A percentile compares a stretch with the other conserved stretches of the same genome.
Evolutionary conservation across 2,329 filamentous ascomycete genomes (phyloP).

Genomic region (Clonostachys rosea): DNA sequence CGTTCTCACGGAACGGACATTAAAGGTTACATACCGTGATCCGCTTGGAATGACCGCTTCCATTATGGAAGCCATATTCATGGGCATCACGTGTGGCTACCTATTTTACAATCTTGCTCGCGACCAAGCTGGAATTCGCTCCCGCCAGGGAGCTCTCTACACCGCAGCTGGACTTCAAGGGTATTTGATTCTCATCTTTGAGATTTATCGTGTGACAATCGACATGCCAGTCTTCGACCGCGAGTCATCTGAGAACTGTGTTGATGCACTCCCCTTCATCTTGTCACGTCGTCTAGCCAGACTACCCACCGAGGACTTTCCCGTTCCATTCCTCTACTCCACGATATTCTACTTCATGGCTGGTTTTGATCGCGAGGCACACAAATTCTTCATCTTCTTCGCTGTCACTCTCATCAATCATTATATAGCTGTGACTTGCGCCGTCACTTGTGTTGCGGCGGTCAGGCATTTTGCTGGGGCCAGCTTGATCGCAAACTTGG

Average conservation of each 20-base stretch:
- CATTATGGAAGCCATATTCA: constrained; percentile 63
- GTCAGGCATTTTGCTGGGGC: constrained; percentile 66
- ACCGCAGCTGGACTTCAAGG: constrained; percentile 68
- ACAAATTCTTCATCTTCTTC: constrained; percentile 70
- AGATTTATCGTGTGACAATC: constrained; percentile 69
- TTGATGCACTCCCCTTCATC: constrained; percentile 64
- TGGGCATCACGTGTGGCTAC: constrained; percentile 70
- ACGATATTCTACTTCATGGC: constrained; percentile 76
- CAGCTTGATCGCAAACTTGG: constrained; percentile 67
- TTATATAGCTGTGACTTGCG: constrained; percentile 69
- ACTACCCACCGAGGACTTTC: constrained; percentile 66
- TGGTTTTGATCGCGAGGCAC: constrained; percentile 59
- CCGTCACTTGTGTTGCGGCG: constrained; percentile 61
- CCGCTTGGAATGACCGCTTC: constrained; percentile 71
- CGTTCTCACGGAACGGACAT: constrained; percentile 64
- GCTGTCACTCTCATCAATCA: constrained; percentile 64
- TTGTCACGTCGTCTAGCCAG: constrained; percentile 66
- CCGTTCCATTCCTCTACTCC: constrained; percentile 67
- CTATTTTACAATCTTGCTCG: constrained; percentile 64
- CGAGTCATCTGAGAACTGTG: constrained; percentile 68
- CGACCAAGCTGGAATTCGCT: constrained; percentile 68
- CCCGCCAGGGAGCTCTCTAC: constrained; percentile 68
- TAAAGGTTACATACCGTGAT: constrained; percentile 71
- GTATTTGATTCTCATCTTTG: constrained; percentile 72
- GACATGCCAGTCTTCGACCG: constrained; percentile 75